Conservation (phyloP, 352 stramenopile species). For the Globisporangium paddicum region DNA sequence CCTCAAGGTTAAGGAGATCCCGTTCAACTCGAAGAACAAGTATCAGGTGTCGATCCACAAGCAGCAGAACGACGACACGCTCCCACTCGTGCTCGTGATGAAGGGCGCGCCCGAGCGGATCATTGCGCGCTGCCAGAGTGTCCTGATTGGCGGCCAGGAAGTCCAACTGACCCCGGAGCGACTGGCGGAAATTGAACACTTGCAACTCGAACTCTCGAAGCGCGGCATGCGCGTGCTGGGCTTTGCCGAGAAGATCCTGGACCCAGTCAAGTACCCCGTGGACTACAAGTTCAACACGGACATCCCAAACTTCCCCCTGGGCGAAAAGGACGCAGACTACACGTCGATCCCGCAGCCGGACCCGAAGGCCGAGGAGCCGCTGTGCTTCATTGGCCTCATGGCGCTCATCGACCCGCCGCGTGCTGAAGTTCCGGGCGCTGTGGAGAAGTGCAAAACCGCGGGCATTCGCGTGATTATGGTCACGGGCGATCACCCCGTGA, state of each 20-base stretch:
- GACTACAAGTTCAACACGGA: slow-evolving; percentile 76
- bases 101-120: slow-evolving; percentile 97
- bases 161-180: slow-evolving; percentile 80
- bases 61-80: slow-evolving; percentile 65
- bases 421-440: slow-evolving; percentile 77
- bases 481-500: slow-evolving; percentile 92
- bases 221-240: slow-evolving; percentile 60
- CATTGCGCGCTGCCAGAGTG: slow-evolving; percentile 85
- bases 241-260: slow-evolving; percentile 51
- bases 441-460: slow-evolving; percentile 90
- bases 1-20: slow-evolving; percentile 76
- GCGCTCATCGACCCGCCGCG: slow-evolving; percentile 95
- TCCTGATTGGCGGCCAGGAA: slow-evolving; percentile 59
- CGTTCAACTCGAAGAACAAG: slow-evolving; percentile 87
- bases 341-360: slow-evolving; percentile 45
- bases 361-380: slow-evolving; percentile 56
- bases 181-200: slow-evolving; percentile 55
- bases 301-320: slow-evolving; percentile 17
- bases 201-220: slow-evolving; percentile 52
- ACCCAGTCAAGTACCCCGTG: slow-evolving; percentile 28
- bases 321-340: slow-evolving; percentile 45
- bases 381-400: slow-evolving; percentile 94
- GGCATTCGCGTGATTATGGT: slow-evolving; percentile 95
- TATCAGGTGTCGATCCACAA: slow-evolving; percentile 81
- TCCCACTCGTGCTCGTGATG: slow-evolving; percentile 81